Evolutionary conservation across 306 rosid species (phyloP).

Genomic region (Ormosia semicastrata): DNA sequence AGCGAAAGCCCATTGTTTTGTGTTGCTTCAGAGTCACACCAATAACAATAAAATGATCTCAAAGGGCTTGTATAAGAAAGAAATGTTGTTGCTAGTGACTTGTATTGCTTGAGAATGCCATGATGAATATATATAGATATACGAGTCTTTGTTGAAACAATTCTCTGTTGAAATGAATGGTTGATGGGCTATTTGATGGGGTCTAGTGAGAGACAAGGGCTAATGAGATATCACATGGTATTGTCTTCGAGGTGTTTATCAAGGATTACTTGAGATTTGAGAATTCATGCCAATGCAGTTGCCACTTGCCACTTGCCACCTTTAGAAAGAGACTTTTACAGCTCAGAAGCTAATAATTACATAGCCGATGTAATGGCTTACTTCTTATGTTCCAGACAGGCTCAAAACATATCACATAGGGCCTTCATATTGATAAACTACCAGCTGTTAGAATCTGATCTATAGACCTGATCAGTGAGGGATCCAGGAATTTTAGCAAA

Average conservation of each 20-base stretch:
- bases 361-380: neutral
- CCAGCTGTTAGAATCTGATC: neutral
- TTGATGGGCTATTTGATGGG: neutral
- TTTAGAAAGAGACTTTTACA: conserved; percentile 7
- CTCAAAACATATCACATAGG: conserved; percentile 22
- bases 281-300: neutral
- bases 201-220: conserved; percentile 13
- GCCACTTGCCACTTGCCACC: neutral
- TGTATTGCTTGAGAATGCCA: conserved; percentile 24
- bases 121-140: conserved; percentile 23
- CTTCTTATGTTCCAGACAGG: neutral
- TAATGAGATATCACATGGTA: neutral
- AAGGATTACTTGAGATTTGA: neutral
- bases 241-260: neutral
- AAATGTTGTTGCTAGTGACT: conserved; percentile 4
- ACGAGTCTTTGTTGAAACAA: neutral
- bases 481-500: too few species aligned
- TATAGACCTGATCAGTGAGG: neutral
- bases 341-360: conserved; percentile 10
- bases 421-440: neutral
- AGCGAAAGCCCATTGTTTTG: conserved; percentile 20
- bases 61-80: neutral
- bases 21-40: neutral
- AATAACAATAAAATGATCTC: neutral
- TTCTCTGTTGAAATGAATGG: conserved; percentile 12